phyloP scores from a whole-genome alignment of 257 asterid species.

The Solanum virginianum region DNA sequence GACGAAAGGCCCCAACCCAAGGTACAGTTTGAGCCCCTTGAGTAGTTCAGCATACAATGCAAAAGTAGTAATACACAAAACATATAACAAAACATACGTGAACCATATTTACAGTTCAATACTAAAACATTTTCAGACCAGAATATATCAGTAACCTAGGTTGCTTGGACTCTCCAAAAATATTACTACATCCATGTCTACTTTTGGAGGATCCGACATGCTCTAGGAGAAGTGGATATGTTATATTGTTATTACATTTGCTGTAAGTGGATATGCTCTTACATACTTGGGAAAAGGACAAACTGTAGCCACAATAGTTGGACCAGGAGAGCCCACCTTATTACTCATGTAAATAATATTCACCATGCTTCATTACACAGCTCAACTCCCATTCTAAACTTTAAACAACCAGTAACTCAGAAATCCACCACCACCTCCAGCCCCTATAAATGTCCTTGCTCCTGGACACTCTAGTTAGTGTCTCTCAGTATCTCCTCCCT shows the following conservation, averaged over 20 bases:
- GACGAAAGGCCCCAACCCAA: background rate
- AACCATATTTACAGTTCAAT: background rate
- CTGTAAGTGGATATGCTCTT: slow-evolving; percentile 35
- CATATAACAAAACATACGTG: background rate
- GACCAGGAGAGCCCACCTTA: slow-evolving; percentile 15
- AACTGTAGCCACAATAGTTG: slow-evolving; percentile 19
- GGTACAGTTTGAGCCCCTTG: background rate
- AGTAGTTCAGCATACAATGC: background rate
- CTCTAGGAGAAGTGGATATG: background rate
- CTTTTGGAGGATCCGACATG: background rate
- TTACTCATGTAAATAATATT: slow-evolving; percentile 14
- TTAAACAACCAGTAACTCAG: slow-evolving; percentile 8
- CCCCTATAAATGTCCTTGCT: slow-evolving; percentile 34
- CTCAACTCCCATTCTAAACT: slow-evolving; percentile 2
- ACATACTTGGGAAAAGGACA: slow-evolving; percentile 45
- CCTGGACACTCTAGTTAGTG: slow-evolving; percentile 5
- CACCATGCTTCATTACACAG: slow-evolving; percentile 8
- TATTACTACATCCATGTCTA: background rate
- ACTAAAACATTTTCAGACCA: slow-evolving; percentile 21
- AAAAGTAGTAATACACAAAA: background rate
- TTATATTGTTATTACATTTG: background rate
- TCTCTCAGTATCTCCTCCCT: slow-evolving; percentile 6
- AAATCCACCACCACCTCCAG: slow-evolving; percentile 20
- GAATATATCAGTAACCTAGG: slow-evolving; percentile 14
- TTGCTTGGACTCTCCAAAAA: background rate